Evolutionary conservation across 2,329 filamentous ascomycete species (phyloP).

Genomic region (Juglanconis oblonga): DNA sequence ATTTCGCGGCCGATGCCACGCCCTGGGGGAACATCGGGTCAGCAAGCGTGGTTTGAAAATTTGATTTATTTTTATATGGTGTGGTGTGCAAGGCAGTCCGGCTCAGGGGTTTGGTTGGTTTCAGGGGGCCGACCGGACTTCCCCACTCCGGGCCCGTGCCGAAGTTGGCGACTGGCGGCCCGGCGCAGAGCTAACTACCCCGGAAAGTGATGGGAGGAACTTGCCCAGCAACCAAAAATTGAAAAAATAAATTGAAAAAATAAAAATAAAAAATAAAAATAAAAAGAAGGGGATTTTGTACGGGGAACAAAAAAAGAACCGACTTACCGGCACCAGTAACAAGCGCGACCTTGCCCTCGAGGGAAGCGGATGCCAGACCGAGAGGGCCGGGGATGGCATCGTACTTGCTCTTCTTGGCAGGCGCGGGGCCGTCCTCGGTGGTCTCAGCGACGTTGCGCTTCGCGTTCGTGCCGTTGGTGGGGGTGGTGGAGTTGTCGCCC

Average conservation of each 20-base stretch:
- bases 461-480: neutral
- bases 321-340: slow-evolving; percentile 38
- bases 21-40: slow-evolving; percentile 31
- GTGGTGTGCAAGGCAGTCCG: neutral
- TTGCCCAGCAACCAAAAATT: too few relatives aligned
- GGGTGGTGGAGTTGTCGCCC: neutral
- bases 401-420: slow-evolving; percentile 29
- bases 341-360: slow-evolving; percentile 36
- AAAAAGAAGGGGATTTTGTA: too few relatives aligned
- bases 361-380: slow-evolving; percentile 36
- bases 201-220: too few relatives aligned
- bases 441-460: slow-evolving; percentile 11
- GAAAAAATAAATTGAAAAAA: neutral
- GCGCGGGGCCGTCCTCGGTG: slow-evolving; percentile 18
- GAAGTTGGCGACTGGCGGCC: too few relatives aligned
- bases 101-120: neutral
- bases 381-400: slow-evolving; percentile 37
- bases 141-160: neutral
- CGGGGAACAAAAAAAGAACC: too few relatives aligned
- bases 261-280: neutral
- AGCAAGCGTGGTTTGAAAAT: neutral
- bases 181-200: too few relatives aligned
- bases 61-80: too few relatives aligned
- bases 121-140: neutral
- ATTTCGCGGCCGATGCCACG: slow-evolving; percentile 67